phyloP scores from a whole-genome alignment of 768 basidiomycete genomes.

The Roridomyces roridus region DNA sequence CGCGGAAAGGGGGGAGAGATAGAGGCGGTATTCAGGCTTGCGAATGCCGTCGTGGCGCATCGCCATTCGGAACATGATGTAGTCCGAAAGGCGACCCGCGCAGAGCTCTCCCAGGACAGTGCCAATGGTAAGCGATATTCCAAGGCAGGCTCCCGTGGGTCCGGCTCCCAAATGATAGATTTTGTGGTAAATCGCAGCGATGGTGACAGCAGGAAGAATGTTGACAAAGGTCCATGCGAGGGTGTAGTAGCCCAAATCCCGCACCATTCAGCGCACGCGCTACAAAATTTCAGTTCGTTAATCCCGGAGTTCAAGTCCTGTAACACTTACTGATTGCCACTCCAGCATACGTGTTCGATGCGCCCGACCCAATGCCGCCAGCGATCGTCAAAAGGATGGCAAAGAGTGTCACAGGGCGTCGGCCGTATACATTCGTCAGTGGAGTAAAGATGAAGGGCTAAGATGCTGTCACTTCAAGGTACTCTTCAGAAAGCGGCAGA shows the following conservation, averaged over 20 bases:
- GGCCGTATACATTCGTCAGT: slow-evolving; percentile 22
- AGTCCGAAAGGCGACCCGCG: slow-evolving; percentile 10
- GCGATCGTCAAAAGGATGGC: slow-evolving; percentile 15
- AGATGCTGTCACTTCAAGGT: not conserved
- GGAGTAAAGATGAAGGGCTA: slow-evolving; percentile 24
- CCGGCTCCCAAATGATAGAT: slow-evolving; percentile 14
- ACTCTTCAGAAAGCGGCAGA: not conserved
- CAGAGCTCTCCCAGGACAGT: slow-evolving; percentile 13
- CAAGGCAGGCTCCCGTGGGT: slow-evolving; percentile 15
- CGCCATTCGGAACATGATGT: slow-evolving; percentile 18
- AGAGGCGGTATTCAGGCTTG: slow-evolving; percentile 17
- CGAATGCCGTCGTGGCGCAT: slow-evolving; percentile 9
- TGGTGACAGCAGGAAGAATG: slow-evolving; percentile 14
- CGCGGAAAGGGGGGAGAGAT: slow-evolving; percentile 13
- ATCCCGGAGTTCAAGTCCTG: too few species aligned
- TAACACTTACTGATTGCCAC: slow-evolving; percentile 2
- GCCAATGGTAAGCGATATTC: slow-evolving; percentile 16
- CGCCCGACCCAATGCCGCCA: slow-evolving; percentile 14
- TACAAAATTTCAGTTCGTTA: not conserved
- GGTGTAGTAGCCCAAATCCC: slow-evolving; percentile 19
- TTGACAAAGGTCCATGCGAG: slow-evolving; percentile 18
- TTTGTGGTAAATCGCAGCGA: slow-evolving; percentile 11
- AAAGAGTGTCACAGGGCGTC: slow-evolving; percentile 22
- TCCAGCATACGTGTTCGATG: slow-evolving; percentile 6
- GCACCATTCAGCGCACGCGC: slow-evolving; percentile 7